Evolutionary conservation across 75 land plant species (phyloP).

Genomic region (Pinus taeda): DNA sequence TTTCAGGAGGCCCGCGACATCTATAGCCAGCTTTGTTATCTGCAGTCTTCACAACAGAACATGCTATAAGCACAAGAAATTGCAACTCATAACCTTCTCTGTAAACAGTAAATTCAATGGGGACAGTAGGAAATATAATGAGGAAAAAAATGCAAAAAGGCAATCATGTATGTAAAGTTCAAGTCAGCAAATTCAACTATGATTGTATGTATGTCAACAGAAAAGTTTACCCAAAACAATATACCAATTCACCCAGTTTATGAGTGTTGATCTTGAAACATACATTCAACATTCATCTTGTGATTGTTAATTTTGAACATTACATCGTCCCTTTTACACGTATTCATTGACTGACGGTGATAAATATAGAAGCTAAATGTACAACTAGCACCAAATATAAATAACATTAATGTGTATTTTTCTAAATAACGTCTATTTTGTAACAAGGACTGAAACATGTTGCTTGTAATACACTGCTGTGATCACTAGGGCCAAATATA

Average conservation of each 20-base stretch:
- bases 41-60: not conserved
- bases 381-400: too few relatives aligned
- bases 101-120: not conserved
- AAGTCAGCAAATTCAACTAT: not conserved
- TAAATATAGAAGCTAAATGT: too few relatives aligned
- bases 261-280: not conserved
- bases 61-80: not conserved
- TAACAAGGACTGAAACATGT: too few relatives aligned
- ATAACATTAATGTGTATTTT: too few relatives aligned
- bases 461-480: too few relatives aligned
- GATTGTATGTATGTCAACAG: not conserved
- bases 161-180: not conserved
- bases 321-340: too few relatives aligned
- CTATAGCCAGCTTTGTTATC: constrained; percentile 6
- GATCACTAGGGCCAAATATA: too few relatives aligned
- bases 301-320: too few relatives aligned
- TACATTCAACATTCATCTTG: too few relatives aligned
- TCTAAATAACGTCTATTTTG: too few relatives aligned
- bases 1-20: constrained; percentile 61
- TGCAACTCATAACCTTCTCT: not conserved
- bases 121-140: too few relatives aligned
- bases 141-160: not conserved
- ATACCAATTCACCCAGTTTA: not conserved
- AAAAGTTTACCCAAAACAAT: not conserved
- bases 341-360: too few relatives aligned